Base-by-base conservation (phyloP, 2,329 filamentous ascomycete genomes). In the Leptosphaerulina australis region DNA sequence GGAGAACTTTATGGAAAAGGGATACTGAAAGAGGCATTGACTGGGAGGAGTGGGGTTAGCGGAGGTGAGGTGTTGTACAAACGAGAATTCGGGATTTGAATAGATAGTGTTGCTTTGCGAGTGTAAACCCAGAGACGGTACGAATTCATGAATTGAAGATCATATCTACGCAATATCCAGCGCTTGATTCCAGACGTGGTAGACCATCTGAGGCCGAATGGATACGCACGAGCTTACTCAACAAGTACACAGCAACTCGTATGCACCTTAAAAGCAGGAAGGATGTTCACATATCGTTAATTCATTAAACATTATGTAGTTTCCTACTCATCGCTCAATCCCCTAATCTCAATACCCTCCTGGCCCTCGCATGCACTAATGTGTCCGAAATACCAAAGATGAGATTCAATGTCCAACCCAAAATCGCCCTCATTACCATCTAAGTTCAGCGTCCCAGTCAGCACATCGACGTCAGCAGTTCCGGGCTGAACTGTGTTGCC, bases 1-100 rank as follows among this genome's bases (percentile, higher is more conserved):
- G 70, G 77, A 39, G 79, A 82, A 31, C 53, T 86, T 47, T 74
- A 79, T 1, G 68, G 68, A 20, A 77, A 73, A 12, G 82, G 81
- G 0, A 73, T 84, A 3, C 15, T 84, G 31, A 73, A 71, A 36
- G 58, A 74, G 3, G 79, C 77, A 2, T 65, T 73, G 61, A 67
- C 76, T 2, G 81, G 82, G 1, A 61, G 62, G 41, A 75, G 71
- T 54, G 68, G 62, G 21, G 62, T 73, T n/a, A 67, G 60, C 9
- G 75, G 74, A 6, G 75, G 75, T 2, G 69, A 76, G n/a, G 66
- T 76, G 1, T 37, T 78, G 56, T 68, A 74, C 31, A 63, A 48
- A 36, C 56, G 64, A 29, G 55, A 30, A 3, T 25, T 76, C 5
- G 43, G 20, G 39, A 25, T 8, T 3, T 47, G 20, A 44, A 25